phyloP scores from a whole-genome alignment of 2,329 filamentous ascomycete species.

The Ceratocystis lukuohia region DNA sequence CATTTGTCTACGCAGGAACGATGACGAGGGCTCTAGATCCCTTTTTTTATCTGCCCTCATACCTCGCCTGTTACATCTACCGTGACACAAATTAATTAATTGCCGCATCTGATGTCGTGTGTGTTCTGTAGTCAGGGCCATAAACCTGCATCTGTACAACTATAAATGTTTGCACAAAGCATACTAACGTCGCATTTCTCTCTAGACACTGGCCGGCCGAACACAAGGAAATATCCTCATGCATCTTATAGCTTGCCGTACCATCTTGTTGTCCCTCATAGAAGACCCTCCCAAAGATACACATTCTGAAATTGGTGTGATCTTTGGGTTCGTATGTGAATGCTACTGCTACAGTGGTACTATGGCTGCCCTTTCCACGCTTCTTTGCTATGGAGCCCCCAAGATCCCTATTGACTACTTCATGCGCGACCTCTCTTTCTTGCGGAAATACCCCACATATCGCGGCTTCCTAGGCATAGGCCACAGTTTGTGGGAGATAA shows the following conservation, averaged over 20 bases:
- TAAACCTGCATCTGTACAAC: background rate
- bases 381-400: slow-evolving; percentile 7
- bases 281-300: background rate
- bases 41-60: too few species aligned
- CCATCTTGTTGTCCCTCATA: slow-evolving; percentile 8
- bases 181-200: background rate
- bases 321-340: slow-evolving; percentile 19
- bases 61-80: too few species aligned
- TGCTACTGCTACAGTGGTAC: slow-evolving; percentile 13
- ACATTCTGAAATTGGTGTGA: slow-evolving; percentile 3
- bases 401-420: slow-evolving; percentile 16
- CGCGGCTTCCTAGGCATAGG: slow-evolving; percentile 14
- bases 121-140: too few species aligned
- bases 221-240: slow-evolving; percentile 14
- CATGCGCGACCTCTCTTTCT: slow-evolving; percentile 14
- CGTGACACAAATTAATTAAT: too few species aligned
- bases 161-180: background rate
- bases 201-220: slow-evolving; percentile 14
- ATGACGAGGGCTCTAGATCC: background rate
- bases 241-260: slow-evolving; percentile 17
- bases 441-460: slow-evolving; percentile 8
- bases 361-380: slow-evolving; percentile 10
- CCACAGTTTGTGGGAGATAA: slow-evolving; percentile 16
- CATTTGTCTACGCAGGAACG: background rate
- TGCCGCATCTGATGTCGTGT: too few species aligned